Percentiles rank a stretch among this genome's conserved stretches.
phyloP scores from a whole-genome alignment of 108 stramenopile genomes.

The Aurantiochytrium sp. region DNA sequence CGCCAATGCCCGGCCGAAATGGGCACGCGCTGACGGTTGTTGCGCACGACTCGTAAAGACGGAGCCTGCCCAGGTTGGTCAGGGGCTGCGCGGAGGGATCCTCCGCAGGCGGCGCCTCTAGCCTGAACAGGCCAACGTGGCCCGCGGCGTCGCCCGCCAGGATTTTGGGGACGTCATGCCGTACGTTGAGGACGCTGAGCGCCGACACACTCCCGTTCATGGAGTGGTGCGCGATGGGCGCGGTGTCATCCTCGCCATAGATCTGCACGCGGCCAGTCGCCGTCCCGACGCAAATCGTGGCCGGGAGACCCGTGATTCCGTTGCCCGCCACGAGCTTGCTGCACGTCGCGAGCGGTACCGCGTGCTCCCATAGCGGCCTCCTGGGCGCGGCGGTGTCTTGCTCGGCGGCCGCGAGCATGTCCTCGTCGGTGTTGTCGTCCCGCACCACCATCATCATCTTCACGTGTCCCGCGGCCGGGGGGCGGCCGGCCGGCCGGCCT shows the following conservation, averaged over 20 bases:
- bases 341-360: not conserved
- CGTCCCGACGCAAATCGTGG: not conserved
- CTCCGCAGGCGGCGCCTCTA: not conserved
- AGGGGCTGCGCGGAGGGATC: not conserved
- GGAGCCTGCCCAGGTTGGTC: not conserved
- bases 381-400: not conserved
- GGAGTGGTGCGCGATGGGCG: not conserved
- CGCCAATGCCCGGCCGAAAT: not conserved
- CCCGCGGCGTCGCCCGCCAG: not conserved
- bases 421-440: not conserved
- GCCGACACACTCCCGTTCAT: not conserved
- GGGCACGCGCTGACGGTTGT: not conserved
- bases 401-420: too few species aligned
- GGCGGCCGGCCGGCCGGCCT: too few species aligned
- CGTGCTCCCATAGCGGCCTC: not conserved
- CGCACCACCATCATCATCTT: not conserved
- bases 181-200: not conserved
- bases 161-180: not conserved
- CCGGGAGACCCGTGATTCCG: not conserved
- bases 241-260: not conserved
- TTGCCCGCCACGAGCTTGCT: not conserved
- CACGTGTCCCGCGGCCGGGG: too few species aligned
- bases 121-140: not conserved
- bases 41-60: not conserved
- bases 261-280: not conserved